These are phyloP conservation scores for Scenedesmus sp. DNA, from an alignment of 163 green algal genomes.

Conservation along the genomic window DNA sequence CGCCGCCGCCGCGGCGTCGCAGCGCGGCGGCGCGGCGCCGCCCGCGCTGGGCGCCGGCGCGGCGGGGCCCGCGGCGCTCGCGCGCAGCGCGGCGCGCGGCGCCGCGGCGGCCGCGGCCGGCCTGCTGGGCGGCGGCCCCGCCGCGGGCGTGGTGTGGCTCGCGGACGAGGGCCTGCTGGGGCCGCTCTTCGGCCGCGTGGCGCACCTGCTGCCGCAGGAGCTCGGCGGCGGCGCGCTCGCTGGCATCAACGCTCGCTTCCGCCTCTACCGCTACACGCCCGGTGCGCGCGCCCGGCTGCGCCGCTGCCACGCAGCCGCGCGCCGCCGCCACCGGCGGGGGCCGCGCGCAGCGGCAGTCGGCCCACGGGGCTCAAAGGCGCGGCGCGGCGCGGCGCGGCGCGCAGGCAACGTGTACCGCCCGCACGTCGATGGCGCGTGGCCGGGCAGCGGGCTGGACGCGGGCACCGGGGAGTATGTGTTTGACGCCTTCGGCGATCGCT, in stretches of 20 bases:
- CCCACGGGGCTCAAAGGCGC: too few species aligned
- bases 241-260: constrained; percentile 60
- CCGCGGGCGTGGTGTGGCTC: constrained; percentile 62
- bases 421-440: constrained; percentile 70
- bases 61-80: background rate
- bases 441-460: constrained; percentile 54
- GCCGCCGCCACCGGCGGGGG: too few species aligned
- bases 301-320: too few species aligned
- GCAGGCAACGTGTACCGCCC: constrained; percentile 59
- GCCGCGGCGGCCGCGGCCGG: constrained; percentile 19
- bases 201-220: constrained; percentile 56
- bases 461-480: constrained; percentile 33
- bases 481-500: constrained; percentile 52
- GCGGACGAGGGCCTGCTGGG: constrained; percentile 53
- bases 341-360: too few species aligned
- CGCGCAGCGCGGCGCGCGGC: constrained; percentile 12
- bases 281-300: background rate
- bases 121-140: constrained; percentile 42
- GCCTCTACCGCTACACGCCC: constrained; percentile 56
- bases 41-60: constrained; percentile 14
- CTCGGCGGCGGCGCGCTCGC: constrained; percentile 55
- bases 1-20: background rate
- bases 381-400: background rate
- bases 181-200: constrained; percentile 47
- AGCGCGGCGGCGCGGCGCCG: too few species aligned